These are phyloP conservation scores for Cordyceps tenuipes DNA, from an alignment of 2,329 filamentous ascomycete genomes.

Conservation along the genomic window DNA sequence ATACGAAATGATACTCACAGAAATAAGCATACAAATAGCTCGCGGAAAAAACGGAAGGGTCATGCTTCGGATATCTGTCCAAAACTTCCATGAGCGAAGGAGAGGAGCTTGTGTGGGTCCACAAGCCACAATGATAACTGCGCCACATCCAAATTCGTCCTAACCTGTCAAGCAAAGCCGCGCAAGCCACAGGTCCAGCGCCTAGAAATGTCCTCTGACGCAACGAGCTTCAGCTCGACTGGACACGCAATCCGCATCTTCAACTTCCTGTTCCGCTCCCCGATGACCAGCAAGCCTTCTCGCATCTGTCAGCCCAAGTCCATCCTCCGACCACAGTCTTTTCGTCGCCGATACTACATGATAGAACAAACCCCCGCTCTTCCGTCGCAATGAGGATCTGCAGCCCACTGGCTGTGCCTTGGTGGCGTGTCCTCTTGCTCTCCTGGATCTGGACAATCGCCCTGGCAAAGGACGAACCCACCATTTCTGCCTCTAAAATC, in stretches of 20 bases:
- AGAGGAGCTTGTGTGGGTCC: neutral
- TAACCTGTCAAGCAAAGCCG: neutral
- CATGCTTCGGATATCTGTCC: too few relatives aligned
- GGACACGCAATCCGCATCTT: constrained; percentile 11
- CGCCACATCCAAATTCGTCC: neutral
- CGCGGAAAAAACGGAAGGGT: too few relatives aligned
- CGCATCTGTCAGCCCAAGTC: neutral
- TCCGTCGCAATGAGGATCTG: constrained; percentile 47
- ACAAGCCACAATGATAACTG: neutral
- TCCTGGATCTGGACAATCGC: constrained; percentile 33
- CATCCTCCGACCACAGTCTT: neutral
- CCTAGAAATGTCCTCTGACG: constrained; percentile 9
- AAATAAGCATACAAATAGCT: too few relatives aligned
- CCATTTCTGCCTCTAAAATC: constrained; percentile 57
- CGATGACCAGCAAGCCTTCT: neutral
- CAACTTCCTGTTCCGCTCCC: neutral
- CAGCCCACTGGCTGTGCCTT: constrained; percentile 36
- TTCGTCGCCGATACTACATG: constrained; percentile 27
- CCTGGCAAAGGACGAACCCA: constrained; percentile 55
- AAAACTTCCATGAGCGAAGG: neutral
- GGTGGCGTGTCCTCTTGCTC: constrained; percentile 44
- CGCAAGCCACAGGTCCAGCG: constrained; percentile 5
- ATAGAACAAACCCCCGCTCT: constrained; percentile 23
- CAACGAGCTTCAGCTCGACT: constrained; percentile 10
- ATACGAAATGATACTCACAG: too few relatives aligned